Conservation (phyloP, 768 basidiomycete species). For the Auricularia heimuer region DNA sequence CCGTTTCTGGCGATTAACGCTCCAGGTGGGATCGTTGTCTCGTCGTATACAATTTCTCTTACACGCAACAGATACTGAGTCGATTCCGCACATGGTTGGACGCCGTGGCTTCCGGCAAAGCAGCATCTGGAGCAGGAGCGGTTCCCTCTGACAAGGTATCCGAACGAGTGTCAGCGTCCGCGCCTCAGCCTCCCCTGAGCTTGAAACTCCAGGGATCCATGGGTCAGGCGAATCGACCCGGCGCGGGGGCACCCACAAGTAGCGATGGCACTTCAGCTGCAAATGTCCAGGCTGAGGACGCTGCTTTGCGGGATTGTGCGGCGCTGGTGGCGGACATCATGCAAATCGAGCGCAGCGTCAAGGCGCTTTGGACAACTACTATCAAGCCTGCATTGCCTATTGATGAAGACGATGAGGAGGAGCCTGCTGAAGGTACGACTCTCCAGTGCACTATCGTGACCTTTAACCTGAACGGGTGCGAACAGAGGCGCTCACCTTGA, state of each 20-base stretch:
- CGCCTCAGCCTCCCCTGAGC: background rate
- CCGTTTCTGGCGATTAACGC: slow-evolving; percentile 83
- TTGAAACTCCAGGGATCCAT: background rate
- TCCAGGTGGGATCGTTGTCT: slow-evolving; percentile 52
- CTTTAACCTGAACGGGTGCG: background rate
- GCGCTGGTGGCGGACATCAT: slow-evolving; percentile 61
- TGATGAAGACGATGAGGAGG: slow-evolving; percentile 23
- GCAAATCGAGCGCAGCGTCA: slow-evolving; percentile 40
- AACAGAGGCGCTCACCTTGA: slow-evolving; percentile 33
- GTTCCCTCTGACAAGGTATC: slow-evolving; percentile 28
- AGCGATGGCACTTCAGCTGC: slow-evolving; percentile 46
- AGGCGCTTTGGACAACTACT: slow-evolving; percentile 57
- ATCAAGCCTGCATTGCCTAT: slow-evolving; percentile 50
- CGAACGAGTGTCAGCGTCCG: background rate
- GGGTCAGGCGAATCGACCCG: background rate
- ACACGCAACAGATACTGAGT: slow-evolving; percentile 52
- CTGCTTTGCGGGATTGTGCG: slow-evolving; percentile 52
- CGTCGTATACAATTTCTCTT: background rate
- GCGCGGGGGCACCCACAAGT: slow-evolving; percentile 33
- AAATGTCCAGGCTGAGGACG: slow-evolving; percentile 50
- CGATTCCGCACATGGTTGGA: slow-evolving; percentile 77
- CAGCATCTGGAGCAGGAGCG: slow-evolving; percentile 23
- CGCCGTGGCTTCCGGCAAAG: slow-evolving; percentile 38
- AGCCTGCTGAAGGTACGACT: slow-evolving; percentile 42
- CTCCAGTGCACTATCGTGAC: background rate